phyloP scores from a whole-genome alignment of 139 green algal genomes.

The Trebouxia sp. region DNA sequence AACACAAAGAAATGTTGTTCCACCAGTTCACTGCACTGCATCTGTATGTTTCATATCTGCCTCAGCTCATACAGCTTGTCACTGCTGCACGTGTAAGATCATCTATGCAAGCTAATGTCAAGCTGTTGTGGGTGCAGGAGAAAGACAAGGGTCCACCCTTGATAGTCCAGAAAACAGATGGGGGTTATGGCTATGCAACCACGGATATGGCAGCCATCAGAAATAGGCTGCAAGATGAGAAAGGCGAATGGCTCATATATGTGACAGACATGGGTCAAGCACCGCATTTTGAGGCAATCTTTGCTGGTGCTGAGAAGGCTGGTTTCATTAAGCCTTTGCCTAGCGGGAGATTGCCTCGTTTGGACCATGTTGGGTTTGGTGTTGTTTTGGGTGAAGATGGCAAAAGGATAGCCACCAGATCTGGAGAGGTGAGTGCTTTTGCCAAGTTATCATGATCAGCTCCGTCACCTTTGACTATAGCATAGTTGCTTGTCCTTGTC shows the following conservation, averaged over 20 bases:
- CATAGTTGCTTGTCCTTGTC: too few species aligned
- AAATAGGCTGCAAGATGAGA: constrained; percentile 84
- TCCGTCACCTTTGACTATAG: too few species aligned
- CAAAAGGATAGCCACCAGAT: constrained; percentile 83
- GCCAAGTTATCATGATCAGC: too few species aligned
- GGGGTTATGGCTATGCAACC: constrained; percentile 94
- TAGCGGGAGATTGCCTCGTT: constrained; percentile 24
- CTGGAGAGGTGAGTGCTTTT: background rate
- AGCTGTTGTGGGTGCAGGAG: background rate
- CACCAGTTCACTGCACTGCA: too few species aligned
- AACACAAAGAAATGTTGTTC: too few species aligned
- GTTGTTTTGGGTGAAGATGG: constrained; percentile 96
- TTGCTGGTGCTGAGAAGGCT: constrained; percentile 40
- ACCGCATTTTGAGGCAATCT: constrained; percentile 81
- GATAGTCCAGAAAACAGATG: constrained; percentile 96
- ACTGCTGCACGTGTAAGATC: background rate
- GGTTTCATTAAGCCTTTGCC: background rate
- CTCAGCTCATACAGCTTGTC: too few species aligned
- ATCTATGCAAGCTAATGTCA: background rate
- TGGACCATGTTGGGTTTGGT: constrained; percentile 96
- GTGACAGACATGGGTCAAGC: constrained; percentile 94
- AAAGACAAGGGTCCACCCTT: constrained; percentile 60
- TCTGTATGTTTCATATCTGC: too few species aligned
- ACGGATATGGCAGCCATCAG: constrained; percentile 91
- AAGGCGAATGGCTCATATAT: constrained; percentile 97